A percentile compares a stretch with the other conserved stretches of the same genome.
Conservation (phyloP, 768 basidiomycete genomes). For the Lactifluus pinguis region DNA sequence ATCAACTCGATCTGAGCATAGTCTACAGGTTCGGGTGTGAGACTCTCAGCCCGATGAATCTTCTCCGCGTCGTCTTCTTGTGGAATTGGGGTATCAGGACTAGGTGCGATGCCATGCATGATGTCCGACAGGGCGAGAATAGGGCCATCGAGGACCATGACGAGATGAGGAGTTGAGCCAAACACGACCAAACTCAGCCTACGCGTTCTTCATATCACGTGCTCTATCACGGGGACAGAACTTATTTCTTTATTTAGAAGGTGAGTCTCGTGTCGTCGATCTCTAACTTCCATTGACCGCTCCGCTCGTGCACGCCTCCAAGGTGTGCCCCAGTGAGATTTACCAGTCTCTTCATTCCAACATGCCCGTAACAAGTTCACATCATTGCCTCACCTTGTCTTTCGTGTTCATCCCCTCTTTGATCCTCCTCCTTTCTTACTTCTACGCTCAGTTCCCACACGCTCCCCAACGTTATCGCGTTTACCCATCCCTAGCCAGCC, state of each 20-base stretch:
- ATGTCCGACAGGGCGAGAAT: conserved; percentile 47
- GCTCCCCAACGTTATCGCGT: conserved; percentile 43
- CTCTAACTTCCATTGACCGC: neutral
- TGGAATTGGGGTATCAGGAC: conserved; percentile 30
- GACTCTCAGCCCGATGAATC: conserved; percentile 17
- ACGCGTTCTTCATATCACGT: conserved; percentile 25
- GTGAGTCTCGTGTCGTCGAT: neutral
- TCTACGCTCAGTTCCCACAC: conserved; percentile 57
- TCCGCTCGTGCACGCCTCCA: neutral
- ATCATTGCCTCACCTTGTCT: conserved; percentile 38
- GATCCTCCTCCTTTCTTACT: conserved; percentile 46
- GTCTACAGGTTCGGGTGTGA: conserved; percentile 33
- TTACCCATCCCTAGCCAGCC: conserved; percentile 50
- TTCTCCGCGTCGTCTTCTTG: conserved; percentile 21
- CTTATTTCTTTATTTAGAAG: neutral
- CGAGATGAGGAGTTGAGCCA: conserved; percentile 17
- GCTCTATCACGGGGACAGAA: conserved; percentile 27
- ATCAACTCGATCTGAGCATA: conserved; percentile 42
- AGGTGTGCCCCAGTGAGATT: neutral
- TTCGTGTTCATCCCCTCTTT: conserved; percentile 54
- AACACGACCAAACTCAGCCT: conserved; percentile 26
- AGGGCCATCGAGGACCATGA: conserved; percentile 30
- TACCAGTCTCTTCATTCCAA: neutral
- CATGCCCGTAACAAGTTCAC: conserved; percentile 23
- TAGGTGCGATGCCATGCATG: conserved; percentile 44